These are phyloP conservation scores for Pythium rishiriense DNA, from an alignment of 352 stramenopile genomes.

Conservation along the genomic window DNA sequence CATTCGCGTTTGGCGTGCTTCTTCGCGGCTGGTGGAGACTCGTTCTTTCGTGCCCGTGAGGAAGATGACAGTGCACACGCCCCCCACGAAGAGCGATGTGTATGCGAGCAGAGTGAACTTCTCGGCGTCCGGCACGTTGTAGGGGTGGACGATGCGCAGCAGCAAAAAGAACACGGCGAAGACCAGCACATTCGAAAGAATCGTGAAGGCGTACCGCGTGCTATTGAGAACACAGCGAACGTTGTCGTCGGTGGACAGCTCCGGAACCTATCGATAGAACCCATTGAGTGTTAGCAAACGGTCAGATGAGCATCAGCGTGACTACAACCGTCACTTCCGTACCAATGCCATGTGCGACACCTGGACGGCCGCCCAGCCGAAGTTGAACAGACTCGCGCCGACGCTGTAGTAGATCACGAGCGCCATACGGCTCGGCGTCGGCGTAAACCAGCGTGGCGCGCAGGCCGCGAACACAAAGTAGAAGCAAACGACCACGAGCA, in stretches of 20 bases:
- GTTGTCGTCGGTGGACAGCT: constrained; percentile 77
- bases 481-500: constrained; percentile 83
- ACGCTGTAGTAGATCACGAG: constrained; percentile 80
- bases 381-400: constrained; percentile 79
- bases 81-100: constrained; percentile 66
- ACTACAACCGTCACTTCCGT: constrained; percentile 42
- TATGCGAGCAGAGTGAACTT: constrained; percentile 83
- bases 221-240: constrained; percentile 81
- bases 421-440: constrained; percentile 49
- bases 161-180: constrained; percentile 81
- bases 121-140: constrained; percentile 59
- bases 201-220: constrained; percentile 83
- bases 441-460: constrained; percentile 56
- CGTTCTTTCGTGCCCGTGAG: constrained; percentile 69
- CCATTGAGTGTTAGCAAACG: not conserved
- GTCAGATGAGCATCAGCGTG: not conserved
- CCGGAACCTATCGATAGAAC: constrained; percentile 46
- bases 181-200: constrained; percentile 85
- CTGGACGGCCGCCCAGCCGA: constrained; percentile 82
- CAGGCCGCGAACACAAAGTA: constrained; percentile 82
- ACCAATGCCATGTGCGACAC: constrained; percentile 89
- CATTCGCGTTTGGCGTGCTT: constrained; percentile 28
- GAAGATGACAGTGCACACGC: constrained; percentile 64
- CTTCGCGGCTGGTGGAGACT: constrained; percentile 28
- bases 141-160: constrained; percentile 53